Conservation (phyloP, 768 basidiomycete species). For the Glaciozyma antarctica region DNA sequence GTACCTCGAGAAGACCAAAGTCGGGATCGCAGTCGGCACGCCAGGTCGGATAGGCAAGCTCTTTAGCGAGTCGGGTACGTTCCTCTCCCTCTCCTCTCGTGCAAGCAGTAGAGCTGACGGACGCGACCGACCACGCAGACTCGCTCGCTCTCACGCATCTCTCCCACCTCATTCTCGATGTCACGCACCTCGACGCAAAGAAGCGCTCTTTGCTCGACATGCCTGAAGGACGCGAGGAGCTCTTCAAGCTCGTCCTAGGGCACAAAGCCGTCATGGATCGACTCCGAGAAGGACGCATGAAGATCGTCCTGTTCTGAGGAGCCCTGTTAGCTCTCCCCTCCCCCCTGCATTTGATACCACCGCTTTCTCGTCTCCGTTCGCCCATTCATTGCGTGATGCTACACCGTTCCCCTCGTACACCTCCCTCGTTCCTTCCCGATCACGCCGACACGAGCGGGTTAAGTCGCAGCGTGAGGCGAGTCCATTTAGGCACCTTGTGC, state of each 20-base stretch:
- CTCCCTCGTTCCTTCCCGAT: too few species aligned
- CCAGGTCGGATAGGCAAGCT: constrained; percentile 84
- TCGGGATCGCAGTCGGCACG: constrained; percentile 82
- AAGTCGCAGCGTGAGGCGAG: background rate
- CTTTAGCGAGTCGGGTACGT: constrained; percentile 41
- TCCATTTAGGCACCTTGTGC: constrained; percentile 58
- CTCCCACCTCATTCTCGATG: constrained; percentile 73
- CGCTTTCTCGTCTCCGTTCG: too few species aligned
- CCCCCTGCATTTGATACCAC: too few species aligned
- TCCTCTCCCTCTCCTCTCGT: background rate
- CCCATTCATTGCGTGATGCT: too few species aligned
- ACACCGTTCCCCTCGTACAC: too few species aligned
- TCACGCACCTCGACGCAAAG: constrained; percentile 64
- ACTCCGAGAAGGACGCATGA: constrained; percentile 57
- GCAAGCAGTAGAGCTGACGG: background rate
- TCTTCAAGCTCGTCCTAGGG: constrained; percentile 65
- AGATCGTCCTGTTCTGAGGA: constrained; percentile 55
- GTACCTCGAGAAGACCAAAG: constrained; percentile 73
- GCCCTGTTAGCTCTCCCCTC: background rate
- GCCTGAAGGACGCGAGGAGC: constrained; percentile 66
- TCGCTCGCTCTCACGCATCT: constrained; percentile 62
- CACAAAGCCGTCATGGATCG: constrained; percentile 38
- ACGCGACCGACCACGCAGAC: constrained; percentile 47
- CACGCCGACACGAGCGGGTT: too few species aligned
- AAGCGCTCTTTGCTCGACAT: constrained; percentile 66